phyloP scores from a whole-genome alignment of 805 yeast genomes.

The Brettanomyces anomalus region DNA sequence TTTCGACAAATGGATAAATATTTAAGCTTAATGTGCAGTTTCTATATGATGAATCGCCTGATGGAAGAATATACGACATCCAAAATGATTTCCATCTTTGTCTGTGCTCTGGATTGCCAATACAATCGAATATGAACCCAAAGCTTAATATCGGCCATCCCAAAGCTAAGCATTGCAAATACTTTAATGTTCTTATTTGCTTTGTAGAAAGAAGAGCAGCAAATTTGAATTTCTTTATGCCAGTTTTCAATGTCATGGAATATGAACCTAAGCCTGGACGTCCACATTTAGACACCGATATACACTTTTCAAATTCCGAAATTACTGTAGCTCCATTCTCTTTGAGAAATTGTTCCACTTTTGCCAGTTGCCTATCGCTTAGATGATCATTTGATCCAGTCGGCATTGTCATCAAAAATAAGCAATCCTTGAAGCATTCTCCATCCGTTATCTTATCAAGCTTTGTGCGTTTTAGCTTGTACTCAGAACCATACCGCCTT shows the following conservation, averaged over 20 bases:
- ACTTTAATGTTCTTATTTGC: slow-evolving; percentile 61
- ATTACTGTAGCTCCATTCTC: slow-evolving; percentile 3
- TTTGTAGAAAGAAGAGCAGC: slow-evolving; percentile 58
- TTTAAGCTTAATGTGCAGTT: slow-evolving; percentile 38
- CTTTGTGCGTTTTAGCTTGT: neutral
- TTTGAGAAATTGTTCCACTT: neutral
- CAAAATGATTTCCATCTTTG: slow-evolving; percentile 29
- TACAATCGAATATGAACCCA: slow-evolving; percentile 44
- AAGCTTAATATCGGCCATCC: slow-evolving; percentile 81
- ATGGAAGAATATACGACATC: slow-evolving; percentile 53
- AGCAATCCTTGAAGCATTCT: slow-evolving; percentile 24
- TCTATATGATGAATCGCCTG: slow-evolving; percentile 48
- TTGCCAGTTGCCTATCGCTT: slow-evolving; percentile 21
- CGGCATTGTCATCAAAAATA: slow-evolving; percentile 29
- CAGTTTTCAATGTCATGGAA: neutral
- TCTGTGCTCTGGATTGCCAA: slow-evolving; percentile 12
- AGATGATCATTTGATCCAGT: slow-evolving; percentile 20
- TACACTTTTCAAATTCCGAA: slow-evolving; percentile 4
- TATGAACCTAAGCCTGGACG: slow-evolving; percentile 1
- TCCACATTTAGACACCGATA: slow-evolving; percentile 6
- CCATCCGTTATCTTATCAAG: neutral
- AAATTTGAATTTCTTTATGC: slow-evolving; percentile 28
- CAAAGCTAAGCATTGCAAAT: slow-evolving; percentile 64
- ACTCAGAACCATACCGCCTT: neutral
- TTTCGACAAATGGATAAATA: slow-evolving; percentile 32